Evolutionary conservation across 2,329 filamentous ascomycete species (phyloP).

Genomic region (Aureobasidium uvarum): DNA sequence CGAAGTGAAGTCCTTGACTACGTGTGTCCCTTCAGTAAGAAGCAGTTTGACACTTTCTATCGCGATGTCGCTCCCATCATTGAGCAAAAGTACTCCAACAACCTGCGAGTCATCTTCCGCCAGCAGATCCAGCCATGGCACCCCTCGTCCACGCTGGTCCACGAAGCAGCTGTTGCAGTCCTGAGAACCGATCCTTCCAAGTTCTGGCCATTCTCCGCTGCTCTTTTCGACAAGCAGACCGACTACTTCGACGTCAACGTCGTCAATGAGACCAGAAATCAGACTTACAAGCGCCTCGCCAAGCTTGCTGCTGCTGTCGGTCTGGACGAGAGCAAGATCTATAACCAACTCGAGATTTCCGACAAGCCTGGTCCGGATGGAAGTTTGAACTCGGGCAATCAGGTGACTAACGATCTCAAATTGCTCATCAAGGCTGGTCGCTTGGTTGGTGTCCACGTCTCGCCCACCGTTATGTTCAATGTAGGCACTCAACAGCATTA

Average conservation of each 20-base stretch:
- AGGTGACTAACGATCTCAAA: constrained; percentile 82
- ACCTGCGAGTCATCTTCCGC: constrained; percentile 76
- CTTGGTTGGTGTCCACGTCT: constrained; percentile 81
- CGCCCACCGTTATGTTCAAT: constrained; percentile 85
- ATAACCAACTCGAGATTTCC: constrained; percentile 64
- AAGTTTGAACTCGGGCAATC: constrained; percentile 73
- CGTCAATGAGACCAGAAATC: constrained; percentile 79
- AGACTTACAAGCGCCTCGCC: constrained; percentile 76
- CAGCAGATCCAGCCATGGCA: constrained; percentile 96
- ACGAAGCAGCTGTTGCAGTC: constrained; percentile 83
- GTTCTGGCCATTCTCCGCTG: constrained; percentile 77
- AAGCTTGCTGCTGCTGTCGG: constrained; percentile 69
- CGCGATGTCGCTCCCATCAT: constrained; percentile 64
- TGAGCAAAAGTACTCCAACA: constrained; percentile 57
- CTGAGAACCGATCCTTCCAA: constrained; percentile 65
- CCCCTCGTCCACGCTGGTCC: constrained; percentile 66
- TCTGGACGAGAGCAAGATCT: constrained; percentile 68
- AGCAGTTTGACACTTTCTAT: constrained; percentile 73
- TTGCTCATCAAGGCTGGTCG: constrained; percentile 66
- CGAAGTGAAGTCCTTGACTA: constrained; percentile 71
- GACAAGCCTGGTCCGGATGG: constrained; percentile 67
- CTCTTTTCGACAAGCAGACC: constrained; percentile 66
- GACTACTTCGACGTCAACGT: constrained; percentile 83
- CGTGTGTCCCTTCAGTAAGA: constrained; percentile 69
- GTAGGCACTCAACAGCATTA: constrained; percentile 41